phyloP scores from a whole-genome alignment of 225 moss, liverwort and hornwort genomes.

The Bryum argenteum region DNA sequence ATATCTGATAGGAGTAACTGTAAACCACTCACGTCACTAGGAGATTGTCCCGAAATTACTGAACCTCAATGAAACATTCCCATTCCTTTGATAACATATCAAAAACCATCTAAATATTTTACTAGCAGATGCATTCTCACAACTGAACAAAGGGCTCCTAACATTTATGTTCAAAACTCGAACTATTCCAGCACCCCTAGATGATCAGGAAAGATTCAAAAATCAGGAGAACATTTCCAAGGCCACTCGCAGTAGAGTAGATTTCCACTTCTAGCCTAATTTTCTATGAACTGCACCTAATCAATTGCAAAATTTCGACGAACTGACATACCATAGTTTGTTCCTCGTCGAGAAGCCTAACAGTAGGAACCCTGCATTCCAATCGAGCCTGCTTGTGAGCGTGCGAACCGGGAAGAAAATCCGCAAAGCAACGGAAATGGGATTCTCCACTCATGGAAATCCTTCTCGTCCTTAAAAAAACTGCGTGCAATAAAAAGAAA shows the following conservation, averaged over 20 bases:
- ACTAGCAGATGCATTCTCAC: slow-evolving; percentile 12
- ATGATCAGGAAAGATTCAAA: background rate
- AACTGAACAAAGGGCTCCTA: background rate
- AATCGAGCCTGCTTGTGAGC: slow-evolving; percentile 46
- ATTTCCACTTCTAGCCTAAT: background rate
- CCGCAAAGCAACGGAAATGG: background rate
- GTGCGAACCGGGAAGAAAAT: slow-evolving; percentile 2
- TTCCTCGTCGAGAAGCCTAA: slow-evolving; percentile 86
- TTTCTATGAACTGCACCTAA: background rate
- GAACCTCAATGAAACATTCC: background rate
- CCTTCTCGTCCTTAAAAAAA: background rate
- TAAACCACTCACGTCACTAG: background rate
- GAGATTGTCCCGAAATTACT: background rate
- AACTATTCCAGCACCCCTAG: background rate
- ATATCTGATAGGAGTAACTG: background rate
- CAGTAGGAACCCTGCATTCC: slow-evolving; percentile 71
- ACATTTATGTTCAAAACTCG: background rate
- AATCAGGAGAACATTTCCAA: background rate
- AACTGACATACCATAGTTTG: slow-evolving; percentile 78
- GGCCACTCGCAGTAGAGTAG: background rate
- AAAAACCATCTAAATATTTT: background rate
- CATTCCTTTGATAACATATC: background rate
- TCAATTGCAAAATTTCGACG: background rate
- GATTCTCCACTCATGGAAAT: background rate
- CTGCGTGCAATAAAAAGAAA: background rate